Evolutionary conservation across 192 early-diverging fungal species (phyloP), one percentile per base, ranked within the genome.

Genomic region (Chytriomyces confervae): DNA sequence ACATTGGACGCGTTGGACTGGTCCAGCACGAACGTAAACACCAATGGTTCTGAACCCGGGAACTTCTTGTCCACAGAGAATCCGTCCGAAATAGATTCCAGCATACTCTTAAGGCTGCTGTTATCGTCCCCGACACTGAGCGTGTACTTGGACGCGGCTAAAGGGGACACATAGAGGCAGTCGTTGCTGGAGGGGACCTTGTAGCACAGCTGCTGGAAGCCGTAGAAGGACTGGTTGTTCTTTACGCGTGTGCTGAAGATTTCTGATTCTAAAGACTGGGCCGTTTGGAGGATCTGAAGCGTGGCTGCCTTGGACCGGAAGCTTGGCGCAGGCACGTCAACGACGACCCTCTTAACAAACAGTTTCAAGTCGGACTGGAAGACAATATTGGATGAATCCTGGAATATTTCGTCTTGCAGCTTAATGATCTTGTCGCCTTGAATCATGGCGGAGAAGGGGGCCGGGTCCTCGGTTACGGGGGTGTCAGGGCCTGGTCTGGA

Each of bases 11-110:
- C n/a, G 75, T 61, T 68, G 20, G 77, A 80, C 27, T 70, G 49
- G 62, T 80, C 79, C 8, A 80, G 57, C 1, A 80, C 48, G 48
- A 80, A 80, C 44, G 67, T 24, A 48, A 80, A 65, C 50, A 80
- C 79, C 36, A 81, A 27, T 61, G 74, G 46, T 61, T 61, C 57
- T 4, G 23, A 61, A n/a, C 18, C 57, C 3, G 57, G 23, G 57
- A 61, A 61, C 18, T 16, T 18, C 62, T 13, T 29, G 23, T 36
- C 66, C 66, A 29, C 11, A 10, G 13, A 67, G 23, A 47, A 47
- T 67, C 13, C 66, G 27, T 18, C 13, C 45, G 23, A 27, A 47
- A 67, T 36, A 36, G 66, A 46, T 29, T 47, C 66, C 43, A 46
- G 44, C n/a, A 47, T 67, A n/a, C 10, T 29, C 48, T 46, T 29